A percentile compares a stretch with the other conserved stretches of the same genome.
Evolutionary conservation across 345 rosid genomes (phyloP).

Genomic region (Populus ilicifolia): DNA sequence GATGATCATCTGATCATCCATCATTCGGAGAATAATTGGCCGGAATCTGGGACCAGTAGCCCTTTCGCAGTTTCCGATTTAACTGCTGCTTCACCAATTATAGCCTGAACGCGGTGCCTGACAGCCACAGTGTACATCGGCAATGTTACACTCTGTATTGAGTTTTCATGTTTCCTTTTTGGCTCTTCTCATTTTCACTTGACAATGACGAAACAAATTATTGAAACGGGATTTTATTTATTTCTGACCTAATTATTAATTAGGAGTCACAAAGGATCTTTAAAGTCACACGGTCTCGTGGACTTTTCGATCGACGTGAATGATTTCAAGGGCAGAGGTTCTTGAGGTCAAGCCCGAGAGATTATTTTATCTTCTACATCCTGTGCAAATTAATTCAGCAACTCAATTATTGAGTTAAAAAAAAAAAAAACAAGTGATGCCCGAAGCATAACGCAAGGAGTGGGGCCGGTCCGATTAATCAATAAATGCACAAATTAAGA

Average conservation of each 20-base stretch:
- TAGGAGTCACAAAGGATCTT: not conserved
- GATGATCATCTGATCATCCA: not conserved
- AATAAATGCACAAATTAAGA: constrained; percentile 19
- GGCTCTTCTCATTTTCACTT: not conserved
- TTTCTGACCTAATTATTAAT: not conserved
- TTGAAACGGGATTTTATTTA: not conserved
- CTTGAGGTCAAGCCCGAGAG: constrained; percentile 11
- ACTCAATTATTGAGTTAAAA: constrained; percentile 32
- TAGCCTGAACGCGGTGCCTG: not conserved
- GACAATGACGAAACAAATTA: constrained; percentile 13
- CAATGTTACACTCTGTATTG: not conserved
- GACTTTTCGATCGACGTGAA: not conserved
- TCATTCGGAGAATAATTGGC: not conserved
- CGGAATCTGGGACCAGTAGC: constrained; percentile 37
- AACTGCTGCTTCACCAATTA: constrained; percentile 12
- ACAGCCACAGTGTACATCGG: not conserved
- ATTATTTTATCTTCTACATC: not conserved
- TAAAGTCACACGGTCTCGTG: not conserved
- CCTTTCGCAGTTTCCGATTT: not conserved
- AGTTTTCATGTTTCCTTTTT: not conserved
- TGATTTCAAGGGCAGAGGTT: not conserved
- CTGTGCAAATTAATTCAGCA: constrained; percentile 16
- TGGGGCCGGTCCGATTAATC: constrained; percentile 31
- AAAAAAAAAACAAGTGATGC: constrained; percentile 14
- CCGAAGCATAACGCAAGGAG: constrained; percentile 16